A percentile compares a stretch with the other conserved stretches of the same genome.
Evolutionary conservation across 2,329 filamentous ascomycete species (phyloP).

Genomic region (Penicillium verrucosum): DNA sequence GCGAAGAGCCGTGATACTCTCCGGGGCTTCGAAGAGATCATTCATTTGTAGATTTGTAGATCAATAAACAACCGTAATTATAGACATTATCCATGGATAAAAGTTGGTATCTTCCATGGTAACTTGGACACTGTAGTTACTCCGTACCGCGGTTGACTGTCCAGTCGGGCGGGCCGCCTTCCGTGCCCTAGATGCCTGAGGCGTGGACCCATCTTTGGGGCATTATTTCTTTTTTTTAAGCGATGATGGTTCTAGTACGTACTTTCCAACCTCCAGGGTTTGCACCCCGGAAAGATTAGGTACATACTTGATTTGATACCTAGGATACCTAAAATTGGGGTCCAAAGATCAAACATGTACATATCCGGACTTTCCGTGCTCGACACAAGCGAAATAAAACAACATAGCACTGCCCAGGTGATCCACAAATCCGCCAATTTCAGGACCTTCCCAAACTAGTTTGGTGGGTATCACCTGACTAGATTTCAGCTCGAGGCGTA

Average conservation of each 20-base stretch:
- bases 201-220: not conserved
- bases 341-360: not conserved
- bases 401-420: not conserved
- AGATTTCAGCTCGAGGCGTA: constrained; percentile 1
- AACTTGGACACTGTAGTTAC: no score
- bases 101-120: not conserved
- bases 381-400: not conserved
- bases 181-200: not conserved
- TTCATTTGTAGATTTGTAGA: not conserved
- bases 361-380: not conserved
- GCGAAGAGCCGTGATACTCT: not conserved
- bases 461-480: not conserved
- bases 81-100: constrained; percentile 13
- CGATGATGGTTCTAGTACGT: not conserved
- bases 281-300: not conserved
- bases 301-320: not conserved
- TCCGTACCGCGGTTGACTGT: not conserved
- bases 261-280: not conserved
- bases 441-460: constrained; percentile 5
- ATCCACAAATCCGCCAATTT: not conserved
- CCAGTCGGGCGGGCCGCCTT: not conserved
- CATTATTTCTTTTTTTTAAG: not conserved
- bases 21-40: not conserved
- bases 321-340: not conserved
- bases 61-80: constrained; percentile 21